Conservation (phyloP, 176 grass and related monocot genomes). For the Puccinellia tenuiflora region DNA sequence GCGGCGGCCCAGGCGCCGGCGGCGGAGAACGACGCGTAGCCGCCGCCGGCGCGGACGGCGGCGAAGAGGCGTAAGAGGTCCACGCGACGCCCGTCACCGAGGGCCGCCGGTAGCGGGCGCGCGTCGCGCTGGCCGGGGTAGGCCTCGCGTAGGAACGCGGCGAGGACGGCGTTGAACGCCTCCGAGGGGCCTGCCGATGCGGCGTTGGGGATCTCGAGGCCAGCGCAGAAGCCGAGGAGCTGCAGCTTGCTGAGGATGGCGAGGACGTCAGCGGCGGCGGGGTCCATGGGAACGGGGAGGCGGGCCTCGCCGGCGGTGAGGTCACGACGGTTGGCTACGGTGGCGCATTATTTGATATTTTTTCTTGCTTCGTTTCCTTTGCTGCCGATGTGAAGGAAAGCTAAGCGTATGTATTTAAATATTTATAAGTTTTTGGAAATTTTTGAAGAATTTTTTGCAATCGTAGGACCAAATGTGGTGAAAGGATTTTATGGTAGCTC, state of each 20-base stretch:
- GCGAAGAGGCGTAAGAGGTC: constrained; percentile 50
- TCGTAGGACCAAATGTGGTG: too few species aligned
- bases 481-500: too few species aligned
- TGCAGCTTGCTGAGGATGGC: constrained; percentile 53
- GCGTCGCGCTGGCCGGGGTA: constrained; percentile 25
- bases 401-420: not conserved
- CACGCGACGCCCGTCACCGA: constrained; percentile 28
- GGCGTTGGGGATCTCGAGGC: constrained; percentile 16
- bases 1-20: constrained; percentile 35
- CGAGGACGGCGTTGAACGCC: constrained; percentile 48
- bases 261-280: not conserved
- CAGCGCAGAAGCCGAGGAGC: constrained; percentile 45
- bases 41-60: constrained; percentile 31
- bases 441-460: not conserved
- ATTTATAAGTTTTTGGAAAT: not conserved
- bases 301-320: constrained; percentile 15
- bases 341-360: not conserved
- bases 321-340: constrained; percentile 17
- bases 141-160: constrained; percentile 41
- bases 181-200: constrained; percentile 28
- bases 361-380: not conserved
- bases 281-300: constrained; percentile 14
- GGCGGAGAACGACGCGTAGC: constrained; percentile 19
- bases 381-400: not conserved
- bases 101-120: constrained; percentile 32